phyloP scores from a whole-genome alignment of 116 monocot genomes.

The Phalaenopsis hybrid region DNA sequence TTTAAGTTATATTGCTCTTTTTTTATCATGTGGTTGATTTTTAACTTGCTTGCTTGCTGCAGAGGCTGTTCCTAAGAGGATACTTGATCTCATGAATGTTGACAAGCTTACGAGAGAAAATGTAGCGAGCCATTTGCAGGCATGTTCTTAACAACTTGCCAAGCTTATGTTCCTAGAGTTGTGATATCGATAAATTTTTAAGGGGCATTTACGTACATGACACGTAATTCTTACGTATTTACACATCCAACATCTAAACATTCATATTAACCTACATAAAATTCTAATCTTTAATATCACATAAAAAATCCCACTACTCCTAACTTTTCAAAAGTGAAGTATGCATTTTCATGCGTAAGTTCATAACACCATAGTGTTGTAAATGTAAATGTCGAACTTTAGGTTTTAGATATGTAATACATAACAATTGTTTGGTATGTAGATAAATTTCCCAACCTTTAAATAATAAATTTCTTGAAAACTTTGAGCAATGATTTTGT shows the following conservation, averaged over 20 bases:
- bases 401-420: too few relatives aligned
- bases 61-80: constrained; percentile 92
- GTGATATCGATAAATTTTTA: neutral
- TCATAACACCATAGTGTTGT: too few relatives aligned
- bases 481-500: neutral
- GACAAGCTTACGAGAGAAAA: constrained; percentile 88
- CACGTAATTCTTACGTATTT: too few relatives aligned
- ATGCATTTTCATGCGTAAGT: too few relatives aligned
- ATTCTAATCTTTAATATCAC: too few relatives aligned
- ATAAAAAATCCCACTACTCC: too few relatives aligned
- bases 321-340: too few relatives aligned
- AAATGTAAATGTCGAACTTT: too few relatives aligned
- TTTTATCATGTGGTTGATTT: constrained; percentile 9
- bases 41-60: constrained; percentile 17
- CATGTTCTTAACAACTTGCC: constrained; percentile 14
- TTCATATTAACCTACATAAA: too few relatives aligned
- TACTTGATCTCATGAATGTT: constrained; percentile 91
- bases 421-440: too few relatives aligned
- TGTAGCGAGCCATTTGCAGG: constrained; percentile 97
- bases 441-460: too few relatives aligned
- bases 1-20: neutral
- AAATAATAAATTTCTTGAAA: too few relatives aligned
- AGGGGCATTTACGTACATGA: neutral
- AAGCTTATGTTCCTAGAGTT: neutral
- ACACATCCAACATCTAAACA: neutral